Evolutionary conservation across 306 rosid species (phyloP), one percentile per base, ranked within the genome.

Genomic region (Albizia julibrissin): DNA sequence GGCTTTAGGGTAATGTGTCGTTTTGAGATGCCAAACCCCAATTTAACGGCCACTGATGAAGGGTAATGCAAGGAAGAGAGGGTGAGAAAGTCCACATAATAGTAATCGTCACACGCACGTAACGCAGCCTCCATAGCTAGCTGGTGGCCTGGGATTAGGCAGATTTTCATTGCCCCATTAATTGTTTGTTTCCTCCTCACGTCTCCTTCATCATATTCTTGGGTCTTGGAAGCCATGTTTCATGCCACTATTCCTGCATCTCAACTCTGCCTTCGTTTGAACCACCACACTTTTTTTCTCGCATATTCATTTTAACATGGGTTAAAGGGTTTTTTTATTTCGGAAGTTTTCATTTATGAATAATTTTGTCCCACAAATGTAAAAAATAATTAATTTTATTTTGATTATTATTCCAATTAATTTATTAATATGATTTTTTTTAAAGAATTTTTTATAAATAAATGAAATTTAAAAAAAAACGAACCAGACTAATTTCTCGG

Each of bases 11-110:
- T 89, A 77, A 78, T 65, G 86, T 68, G 92, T 90, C 94, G 82
- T 86, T 92, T 87, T 86, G 94, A 84, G 69, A 62, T 81, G 80
- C 86, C 79, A 81, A 87, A 64, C 91, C 65, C 82, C 87, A 77
- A 67, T 62, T 67, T 84, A 80, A 82, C 87, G 52, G 43, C 77
- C 75, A 72, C 62, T 39, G 11, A 54, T 54, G 6, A 54, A 1
- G 26, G 26, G 3, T 12, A 54, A 43, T 43, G 22, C 58, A 6
- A 19, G 59, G n/a, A 21, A 15, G 3, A 19, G 24, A 49, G 8
- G 59, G 8, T 52, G n/a, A 52, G 24, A 52, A 44, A 52, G 62
- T 56, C 62, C 10, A n/a, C 13, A 8, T 21, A 56, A 58, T 58
- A 37, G 40, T 6, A 58, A n/a, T 58, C 65, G 27, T 58, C 15